phyloP scores from a whole-genome alignment of 495 filamentous ascomycete species.

The Cladorrhinum samala region DNA sequence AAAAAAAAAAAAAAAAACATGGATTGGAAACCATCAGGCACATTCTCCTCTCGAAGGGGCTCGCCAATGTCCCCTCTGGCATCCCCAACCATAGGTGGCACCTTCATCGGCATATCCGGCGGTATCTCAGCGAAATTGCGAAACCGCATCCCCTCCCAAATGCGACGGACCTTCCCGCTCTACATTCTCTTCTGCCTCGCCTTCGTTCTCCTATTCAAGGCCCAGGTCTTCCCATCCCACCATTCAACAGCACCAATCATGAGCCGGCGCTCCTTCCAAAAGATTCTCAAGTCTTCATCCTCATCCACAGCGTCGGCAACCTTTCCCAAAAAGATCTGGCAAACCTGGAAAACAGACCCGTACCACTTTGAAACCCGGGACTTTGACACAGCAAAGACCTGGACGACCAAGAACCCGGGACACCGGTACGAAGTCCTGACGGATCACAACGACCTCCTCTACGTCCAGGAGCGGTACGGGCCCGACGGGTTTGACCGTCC shows the following conservation, averaged over 20 bases:
- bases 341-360: slow-evolving; percentile 56
- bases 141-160: slow-evolving; percentile 27
- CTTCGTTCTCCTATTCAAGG: slow-evolving; percentile 32
- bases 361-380: slow-evolving; percentile 50
- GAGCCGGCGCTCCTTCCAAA: slow-evolving; percentile 3
- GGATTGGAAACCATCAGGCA: slow-evolving; percentile 11
- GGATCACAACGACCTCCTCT: slow-evolving; percentile 50
- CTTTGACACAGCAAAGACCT: slow-evolving; percentile 42
- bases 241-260: slow-evolving; percentile 1
- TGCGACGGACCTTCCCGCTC: slow-evolving; percentile 22
- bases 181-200: slow-evolving; percentile 24
- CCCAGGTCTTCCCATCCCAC: slow-evolving; percentile 21
- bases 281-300: neutral
- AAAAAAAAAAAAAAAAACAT: no score
- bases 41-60: slow-evolving; percentile 19
- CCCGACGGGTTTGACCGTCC: slow-evolving; percentile 47
- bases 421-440: slow-evolving; percentile 58
- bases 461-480: slow-evolving; percentile 51
- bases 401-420: slow-evolving; percentile 51
- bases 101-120: neutral
- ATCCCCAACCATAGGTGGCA: slow-evolving; percentile 7
- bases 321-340: slow-evolving; percentile 47
- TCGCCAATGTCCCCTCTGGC: slow-evolving; percentile 20
- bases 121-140: slow-evolving; percentile 17
- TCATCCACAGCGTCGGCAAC: neutral